Conservation (phyloP, 306 rosid genomes). For the Castanospermum australe region DNA sequence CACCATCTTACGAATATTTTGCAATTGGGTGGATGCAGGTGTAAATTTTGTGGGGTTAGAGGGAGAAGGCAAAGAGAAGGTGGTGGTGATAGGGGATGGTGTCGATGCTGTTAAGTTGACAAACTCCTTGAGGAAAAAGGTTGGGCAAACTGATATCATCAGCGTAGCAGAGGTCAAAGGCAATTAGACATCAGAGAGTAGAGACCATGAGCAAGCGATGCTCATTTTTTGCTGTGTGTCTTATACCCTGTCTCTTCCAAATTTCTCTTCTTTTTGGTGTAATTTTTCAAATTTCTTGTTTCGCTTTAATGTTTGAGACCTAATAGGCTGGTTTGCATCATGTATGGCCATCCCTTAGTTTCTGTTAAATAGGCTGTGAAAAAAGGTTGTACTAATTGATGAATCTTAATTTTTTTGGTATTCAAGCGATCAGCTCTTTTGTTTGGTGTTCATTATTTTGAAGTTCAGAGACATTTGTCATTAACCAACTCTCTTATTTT, state of each 20-base stretch:
- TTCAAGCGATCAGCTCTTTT: no score
- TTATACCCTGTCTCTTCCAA: no score
- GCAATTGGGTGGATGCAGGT: slow-evolving; percentile 36
- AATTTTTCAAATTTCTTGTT: neutral
- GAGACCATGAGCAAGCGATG: no score
- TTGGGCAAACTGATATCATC: slow-evolving; percentile 35
- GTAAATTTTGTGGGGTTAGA: slow-evolving; percentile 46
- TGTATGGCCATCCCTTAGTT: neutral
- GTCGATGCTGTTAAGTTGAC: slow-evolving; percentile 34
- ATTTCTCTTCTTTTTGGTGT: neutral
- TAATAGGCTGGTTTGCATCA: neutral
- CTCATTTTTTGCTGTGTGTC: no score
- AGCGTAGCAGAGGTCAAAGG: slow-evolving; percentile 8
- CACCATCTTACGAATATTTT: neutral
- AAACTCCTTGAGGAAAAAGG: slow-evolving; percentile 43
- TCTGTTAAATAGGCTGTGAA: neutral
- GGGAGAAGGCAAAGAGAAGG: slow-evolving; percentile 36
- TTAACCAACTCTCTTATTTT: no score
- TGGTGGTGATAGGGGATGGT: slow-evolving; percentile 52
- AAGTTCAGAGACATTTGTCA: no score
- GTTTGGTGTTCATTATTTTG: no score
- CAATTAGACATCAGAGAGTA: neutral
- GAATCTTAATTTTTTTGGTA: neutral
- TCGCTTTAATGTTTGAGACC: neutral
- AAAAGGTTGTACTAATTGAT: neutral